Evolutionary conservation across 805 yeast genomes (phyloP).

Genomic region (Candida caryicola): DNA sequence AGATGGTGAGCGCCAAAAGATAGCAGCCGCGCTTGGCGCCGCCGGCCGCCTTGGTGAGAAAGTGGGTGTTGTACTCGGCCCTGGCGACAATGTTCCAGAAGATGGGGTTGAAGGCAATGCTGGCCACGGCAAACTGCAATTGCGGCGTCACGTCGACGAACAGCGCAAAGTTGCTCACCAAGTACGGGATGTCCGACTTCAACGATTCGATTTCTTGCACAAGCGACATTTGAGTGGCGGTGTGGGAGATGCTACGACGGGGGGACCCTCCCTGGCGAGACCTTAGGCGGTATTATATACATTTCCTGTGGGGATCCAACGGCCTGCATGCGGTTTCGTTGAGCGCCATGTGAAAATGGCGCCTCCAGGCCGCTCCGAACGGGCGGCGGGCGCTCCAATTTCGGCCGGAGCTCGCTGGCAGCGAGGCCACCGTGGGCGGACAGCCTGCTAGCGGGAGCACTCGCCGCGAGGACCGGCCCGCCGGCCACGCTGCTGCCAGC

Average conservation of each 20-base stretch:
- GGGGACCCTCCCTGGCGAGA: no score
- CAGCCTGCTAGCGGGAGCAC: no score
- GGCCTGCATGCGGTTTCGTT: not conserved
- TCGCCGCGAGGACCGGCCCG: no score
- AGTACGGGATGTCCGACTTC: slow-evolving; percentile 17
- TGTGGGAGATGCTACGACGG: no score
- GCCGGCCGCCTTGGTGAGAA: slow-evolving; percentile 71
- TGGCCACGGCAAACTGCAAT: slow-evolving; percentile 46
- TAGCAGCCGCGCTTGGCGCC: slow-evolving; percentile 79
- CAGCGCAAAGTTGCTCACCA: slow-evolving; percentile 15
- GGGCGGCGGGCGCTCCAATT: no score
- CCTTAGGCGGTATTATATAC: no score
- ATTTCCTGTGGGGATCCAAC: no score
- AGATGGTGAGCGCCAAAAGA: slow-evolving; percentile 75
- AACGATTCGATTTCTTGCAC: slow-evolving; percentile 8
- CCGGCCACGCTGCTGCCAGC: no score
- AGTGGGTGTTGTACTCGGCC: slow-evolving; percentile 71
- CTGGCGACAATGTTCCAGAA: slow-evolving; percentile 96
- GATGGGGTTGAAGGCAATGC: slow-evolving; percentile 86
- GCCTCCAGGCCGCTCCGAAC: no score
- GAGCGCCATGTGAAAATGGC: not conserved
- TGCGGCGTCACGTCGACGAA: slow-evolving; percentile 22
- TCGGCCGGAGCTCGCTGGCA: no score
- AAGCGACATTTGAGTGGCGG: slow-evolving; percentile 6
- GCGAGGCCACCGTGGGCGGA: no score